These are phyloP conservation scores for Monilinia fructigena DNA, from an alignment of 2,329 filamentous ascomycete species.

Conservation along the genomic window DNA sequence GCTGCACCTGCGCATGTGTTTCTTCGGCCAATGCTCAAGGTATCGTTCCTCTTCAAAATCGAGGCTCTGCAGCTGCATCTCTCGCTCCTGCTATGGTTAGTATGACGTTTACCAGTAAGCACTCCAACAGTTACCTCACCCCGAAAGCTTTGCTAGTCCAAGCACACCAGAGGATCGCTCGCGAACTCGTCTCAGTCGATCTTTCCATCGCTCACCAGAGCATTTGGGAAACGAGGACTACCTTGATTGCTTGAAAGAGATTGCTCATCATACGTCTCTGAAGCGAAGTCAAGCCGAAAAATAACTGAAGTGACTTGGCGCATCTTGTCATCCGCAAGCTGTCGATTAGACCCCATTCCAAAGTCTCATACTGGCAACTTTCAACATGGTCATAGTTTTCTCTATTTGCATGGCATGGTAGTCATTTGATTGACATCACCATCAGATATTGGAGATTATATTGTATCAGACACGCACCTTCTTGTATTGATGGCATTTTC, in stretches of 20 bases:
- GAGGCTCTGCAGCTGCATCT: constrained; percentile 39
- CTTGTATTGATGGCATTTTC: constrained; percentile 14
- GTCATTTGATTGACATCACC: neutral
- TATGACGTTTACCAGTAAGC: constrained; percentile 1
- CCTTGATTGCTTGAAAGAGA: constrained; percentile 14
- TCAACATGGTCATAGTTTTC: neutral
- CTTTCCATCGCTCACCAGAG: constrained; percentile 16
- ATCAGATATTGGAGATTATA: neutral
- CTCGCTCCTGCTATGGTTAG: constrained; percentile 34
- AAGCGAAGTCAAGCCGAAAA: constrained; percentile 12
- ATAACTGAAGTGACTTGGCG: neutral
- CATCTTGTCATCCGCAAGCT: neutral
- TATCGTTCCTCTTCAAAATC: constrained; percentile 38
- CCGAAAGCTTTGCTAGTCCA: neutral
- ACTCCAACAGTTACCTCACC: constrained; percentile 6
- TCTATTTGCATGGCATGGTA: neutral
- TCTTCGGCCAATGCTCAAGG: constrained; percentile 40
- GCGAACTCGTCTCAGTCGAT: neutral
- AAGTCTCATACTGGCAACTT: neutral
- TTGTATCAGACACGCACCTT: constrained; percentile 4
- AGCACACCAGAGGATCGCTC: constrained; percentile 18
- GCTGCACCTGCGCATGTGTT: constrained; percentile 36
- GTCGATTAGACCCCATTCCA: neutral
- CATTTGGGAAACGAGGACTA: constrained; percentile 21
- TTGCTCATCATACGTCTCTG: constrained; percentile 8